These are phyloP conservation scores for Ochetophila trinervis DNA, from an alignment of 306 rosid species.

Conservation along the genomic window DNA sequence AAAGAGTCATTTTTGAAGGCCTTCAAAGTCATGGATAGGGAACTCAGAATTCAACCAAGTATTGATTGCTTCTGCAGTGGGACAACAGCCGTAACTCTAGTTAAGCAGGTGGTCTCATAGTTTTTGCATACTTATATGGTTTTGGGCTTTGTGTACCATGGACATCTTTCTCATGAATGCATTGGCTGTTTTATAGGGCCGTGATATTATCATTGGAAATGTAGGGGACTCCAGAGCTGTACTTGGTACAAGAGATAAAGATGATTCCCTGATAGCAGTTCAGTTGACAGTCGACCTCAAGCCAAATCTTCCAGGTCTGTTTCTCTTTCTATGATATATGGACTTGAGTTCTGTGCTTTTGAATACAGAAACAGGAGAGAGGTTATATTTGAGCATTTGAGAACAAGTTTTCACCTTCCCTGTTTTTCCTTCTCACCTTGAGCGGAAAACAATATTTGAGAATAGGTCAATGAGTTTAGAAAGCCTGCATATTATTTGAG, in stretches of 20 bases:
- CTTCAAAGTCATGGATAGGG: constrained; percentile 85
- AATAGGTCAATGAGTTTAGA: no score
- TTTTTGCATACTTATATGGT: constrained; percentile 10
- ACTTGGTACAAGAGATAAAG: constrained; percentile 72
- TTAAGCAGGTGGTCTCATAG: constrained; percentile 70
- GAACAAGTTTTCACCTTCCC: no score
- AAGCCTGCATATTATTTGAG: no score
- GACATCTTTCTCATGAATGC: constrained; percentile 26
- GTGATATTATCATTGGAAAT: constrained; percentile 77
- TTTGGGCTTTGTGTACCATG: constrained; percentile 11
- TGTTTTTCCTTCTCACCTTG: no score
- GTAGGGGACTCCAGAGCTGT: constrained; percentile 98
- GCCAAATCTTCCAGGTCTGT: constrained; percentile 94
- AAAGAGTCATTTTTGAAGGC: constrained; percentile 85
- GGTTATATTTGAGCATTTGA: no score
- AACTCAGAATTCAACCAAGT: constrained; percentile 61
- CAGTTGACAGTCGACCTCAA: constrained; percentile 99
- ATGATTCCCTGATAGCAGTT: constrained; percentile 59
- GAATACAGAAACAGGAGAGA: background rate
- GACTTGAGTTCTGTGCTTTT: background rate
- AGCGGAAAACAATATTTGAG: no score
- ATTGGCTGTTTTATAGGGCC: constrained; percentile 56
- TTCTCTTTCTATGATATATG: constrained; percentile 5
- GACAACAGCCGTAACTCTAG: constrained; percentile 88
- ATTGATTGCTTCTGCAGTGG: constrained; percentile 95